These are phyloP conservation scores for Claviceps pazoutovae DNA, from an alignment of 2,329 filamentous ascomycete genomes.

Conservation along the genomic window DNA sequence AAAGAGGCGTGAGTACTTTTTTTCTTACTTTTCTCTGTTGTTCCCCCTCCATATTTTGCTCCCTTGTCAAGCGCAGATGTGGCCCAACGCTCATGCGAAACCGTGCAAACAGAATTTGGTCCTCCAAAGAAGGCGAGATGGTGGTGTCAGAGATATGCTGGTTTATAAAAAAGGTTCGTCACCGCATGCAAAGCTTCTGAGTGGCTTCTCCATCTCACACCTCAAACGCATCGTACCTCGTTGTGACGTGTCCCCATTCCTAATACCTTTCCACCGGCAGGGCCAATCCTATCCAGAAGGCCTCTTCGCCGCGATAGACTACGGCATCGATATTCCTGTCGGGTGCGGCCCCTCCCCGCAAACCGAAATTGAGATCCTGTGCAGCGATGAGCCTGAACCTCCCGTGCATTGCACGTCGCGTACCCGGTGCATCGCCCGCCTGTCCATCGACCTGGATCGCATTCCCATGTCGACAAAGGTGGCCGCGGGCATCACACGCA, in stretches of 20 bases:
- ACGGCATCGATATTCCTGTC: conserved; percentile 25
- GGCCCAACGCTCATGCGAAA: conserved; percentile 3
- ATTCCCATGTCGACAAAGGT: conserved; percentile 19
- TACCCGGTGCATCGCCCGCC: conserved; percentile 19
- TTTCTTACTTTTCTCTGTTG: conserved; percentile 1
- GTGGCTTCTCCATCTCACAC: too few species aligned
- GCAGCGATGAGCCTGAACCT: conserved; percentile 17
- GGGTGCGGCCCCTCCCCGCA: conserved; percentile 20
- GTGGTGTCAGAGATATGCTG: conserved; percentile 25
- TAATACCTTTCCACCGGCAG: conserved; percentile 8
- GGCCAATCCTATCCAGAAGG: conserved; percentile 24
- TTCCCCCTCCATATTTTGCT: neutral
- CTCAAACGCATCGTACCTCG: too few species aligned
- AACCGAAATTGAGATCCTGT: conserved; percentile 25
- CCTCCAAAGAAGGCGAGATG: conserved; percentile 22
- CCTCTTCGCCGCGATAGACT: conserved; percentile 22
- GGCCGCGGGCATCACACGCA: conserved; percentile 17
- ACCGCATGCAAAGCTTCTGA: neutral
- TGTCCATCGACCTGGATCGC: conserved; percentile 22
- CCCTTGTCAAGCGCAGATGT: neutral
- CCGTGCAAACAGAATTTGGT: conserved; percentile 18
- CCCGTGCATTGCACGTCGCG: conserved; percentile 17
- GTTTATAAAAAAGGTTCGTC: conserved; percentile 24
- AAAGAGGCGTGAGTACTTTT: conserved; percentile 20
- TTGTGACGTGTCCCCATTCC: neutral